Conservation (phyloP, 192 early-diverging fungal species). For the Haplosporangium gracile region DNA sequence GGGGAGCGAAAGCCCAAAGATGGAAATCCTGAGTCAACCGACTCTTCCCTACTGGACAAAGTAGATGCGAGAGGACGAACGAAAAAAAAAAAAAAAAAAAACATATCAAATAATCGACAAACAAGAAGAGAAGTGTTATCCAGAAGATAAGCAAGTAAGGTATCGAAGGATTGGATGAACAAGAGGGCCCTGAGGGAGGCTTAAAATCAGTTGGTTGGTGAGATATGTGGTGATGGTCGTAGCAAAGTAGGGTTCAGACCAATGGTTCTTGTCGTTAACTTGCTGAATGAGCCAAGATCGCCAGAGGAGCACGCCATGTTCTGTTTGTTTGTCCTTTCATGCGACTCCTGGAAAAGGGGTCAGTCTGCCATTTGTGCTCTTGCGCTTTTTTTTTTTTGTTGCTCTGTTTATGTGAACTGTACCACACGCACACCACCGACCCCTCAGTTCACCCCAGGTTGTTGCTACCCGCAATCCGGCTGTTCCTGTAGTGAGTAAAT, state of each 20-base stretch:
- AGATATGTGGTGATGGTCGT: background rate
- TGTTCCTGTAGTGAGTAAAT: background rate
- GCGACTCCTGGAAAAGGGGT: background rate
- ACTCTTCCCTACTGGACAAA: background rate
- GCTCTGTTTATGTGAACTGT: background rate
- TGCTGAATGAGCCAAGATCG: slow-evolving; percentile 33
- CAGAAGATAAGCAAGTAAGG: too few species aligned
- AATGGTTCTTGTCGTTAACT: background rate
- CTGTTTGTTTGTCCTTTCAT: background rate
- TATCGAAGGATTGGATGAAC: background rate
- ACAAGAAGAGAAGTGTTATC: too few species aligned
- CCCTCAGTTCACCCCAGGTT: background rate
- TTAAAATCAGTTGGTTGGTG: background rate
- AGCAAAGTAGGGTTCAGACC: background rate
- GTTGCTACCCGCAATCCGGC: background rate
- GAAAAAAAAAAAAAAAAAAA: too few species aligned
- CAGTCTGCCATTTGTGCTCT: background rate
- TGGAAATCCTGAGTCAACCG: background rate
- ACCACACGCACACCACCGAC: background rate
- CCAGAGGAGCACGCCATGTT: slow-evolving; percentile 29
- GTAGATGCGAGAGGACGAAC: too few species aligned
- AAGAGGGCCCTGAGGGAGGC: background rate
- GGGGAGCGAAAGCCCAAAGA: background rate
- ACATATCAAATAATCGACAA: too few species aligned
- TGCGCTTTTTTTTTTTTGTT: background rate